A percentile compares a stretch with the other conserved stretches of the same genome.
Evolutionary conservation across 306 rosid species (phyloP).

Genomic region (Ziziphus jujuba): DNA sequence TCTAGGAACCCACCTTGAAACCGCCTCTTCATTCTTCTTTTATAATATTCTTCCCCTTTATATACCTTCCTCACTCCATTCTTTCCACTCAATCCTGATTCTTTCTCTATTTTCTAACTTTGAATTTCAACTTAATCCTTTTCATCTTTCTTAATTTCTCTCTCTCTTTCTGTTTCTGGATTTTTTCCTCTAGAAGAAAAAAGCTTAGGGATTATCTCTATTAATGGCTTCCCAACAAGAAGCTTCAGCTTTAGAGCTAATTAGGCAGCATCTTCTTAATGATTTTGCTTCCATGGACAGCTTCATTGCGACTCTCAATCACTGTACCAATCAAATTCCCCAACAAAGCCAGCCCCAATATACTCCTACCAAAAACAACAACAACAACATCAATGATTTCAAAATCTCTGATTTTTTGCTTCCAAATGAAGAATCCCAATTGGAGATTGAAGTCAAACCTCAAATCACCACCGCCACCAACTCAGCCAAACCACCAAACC

Average conservation of each 20-base stretch:
- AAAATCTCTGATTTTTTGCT: constrained; percentile 22
- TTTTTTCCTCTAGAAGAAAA: background rate
- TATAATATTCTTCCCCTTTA: background rate
- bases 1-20: constrained; percentile 34
- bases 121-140: constrained; percentile 1
- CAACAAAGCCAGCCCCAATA: background rate
- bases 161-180: background rate
- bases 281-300: constrained; percentile 45
- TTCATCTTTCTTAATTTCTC: background rate
- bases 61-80: constrained; percentile 12
- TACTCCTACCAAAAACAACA: background rate
- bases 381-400: background rate
- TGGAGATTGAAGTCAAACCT: constrained; percentile 25
- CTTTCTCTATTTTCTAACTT: background rate
- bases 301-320: constrained; percentile 34
- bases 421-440: constrained; percentile 19
- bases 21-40: background rate
- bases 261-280: constrained; percentile 57
- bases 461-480: background rate
- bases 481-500: constrained; percentile 14
- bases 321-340: constrained; percentile 10
- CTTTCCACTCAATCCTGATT: constrained; percentile 22
- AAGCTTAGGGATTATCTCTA: too few relatives aligned
- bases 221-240: constrained; percentile 37
- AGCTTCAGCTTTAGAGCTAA: constrained; percentile 50